Base-by-base conservation (phyloP, 495 filamentous ascomycete genomes). In the Neurospora intermedia region DNA sequence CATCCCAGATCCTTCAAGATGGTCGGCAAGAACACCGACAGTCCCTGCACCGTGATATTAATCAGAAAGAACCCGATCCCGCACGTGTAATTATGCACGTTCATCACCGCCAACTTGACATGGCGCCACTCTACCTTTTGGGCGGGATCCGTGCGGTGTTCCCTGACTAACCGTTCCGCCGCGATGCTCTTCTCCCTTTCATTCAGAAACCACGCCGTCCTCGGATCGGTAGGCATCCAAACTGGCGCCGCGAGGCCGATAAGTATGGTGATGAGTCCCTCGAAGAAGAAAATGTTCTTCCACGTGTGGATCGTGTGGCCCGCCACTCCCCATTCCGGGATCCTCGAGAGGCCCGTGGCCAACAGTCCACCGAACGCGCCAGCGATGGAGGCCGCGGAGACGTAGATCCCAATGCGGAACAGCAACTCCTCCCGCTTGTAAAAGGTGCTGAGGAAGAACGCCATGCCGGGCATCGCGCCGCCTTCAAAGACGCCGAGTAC, bases 281-380 rank as follows among this genome's bases (percentile, higher is more conserved):
- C 89, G 71, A 91, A 89, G 75, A 90, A 88, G 80, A 90, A 86
- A 73, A 91, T 91, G 85, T 89, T 90, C 70, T 89, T 84, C 89
- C 88, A 91, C 9, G 86, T 87, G 74, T 87, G 82, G 70, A 81
- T 85, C 41, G 38, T 83, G 75, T 75, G 82, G 74, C 80, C 72
- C 0, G 83, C 85, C 41, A 84, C 82, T 0, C 84, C 84, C 84
- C 83, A 86, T 15, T 75, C 74, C 0, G 84, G 84, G 6, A 89
- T 85, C 42, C 82, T 77, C 23, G 86, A 81, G 39, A 89, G 84
- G 1, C 82, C 85, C 3, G 48, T 62, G 23, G 48, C 48, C 13
- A 62, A 5, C 8, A 62, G 0, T 0, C 88, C 88, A 41, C 87
- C 87, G 41, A 89, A 88, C 31, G 86, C 88, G 39, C 87, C 86